phyloP scores from a whole-genome alignment of 192 early-diverging fungal genomes.

The Dimargaris xerosporica region DNA sequence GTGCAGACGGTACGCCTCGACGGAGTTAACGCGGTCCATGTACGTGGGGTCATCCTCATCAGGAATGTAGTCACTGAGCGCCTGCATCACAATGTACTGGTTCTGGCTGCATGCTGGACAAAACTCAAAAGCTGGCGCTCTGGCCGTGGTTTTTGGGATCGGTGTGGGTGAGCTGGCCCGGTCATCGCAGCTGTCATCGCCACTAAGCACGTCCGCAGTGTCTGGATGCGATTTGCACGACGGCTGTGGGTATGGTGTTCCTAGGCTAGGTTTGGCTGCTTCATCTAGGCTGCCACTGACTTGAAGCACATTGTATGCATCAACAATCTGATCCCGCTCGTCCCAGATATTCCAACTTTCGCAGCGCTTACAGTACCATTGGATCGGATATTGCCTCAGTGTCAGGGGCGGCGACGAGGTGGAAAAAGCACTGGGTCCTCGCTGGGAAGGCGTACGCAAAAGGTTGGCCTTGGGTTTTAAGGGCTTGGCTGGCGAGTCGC shows the following conservation, averaged over 20 bases:
- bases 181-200: too few relatives aligned
- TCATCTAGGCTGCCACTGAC: constrained; percentile 8
- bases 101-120: constrained; percentile 25
- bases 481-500: too few relatives aligned
- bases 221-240: too few relatives aligned
- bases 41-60: constrained; percentile 22
- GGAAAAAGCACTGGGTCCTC: constrained; percentile 26
- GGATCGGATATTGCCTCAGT: constrained; percentile 5
- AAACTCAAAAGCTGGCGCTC: constrained; percentile 12
- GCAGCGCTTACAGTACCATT: constrained; percentile 25
- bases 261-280: not conserved
- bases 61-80: constrained; percentile 22
- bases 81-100: constrained; percentile 24
- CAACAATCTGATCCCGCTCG: constrained; percentile 19
- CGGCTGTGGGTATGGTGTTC: too few relatives aligned
- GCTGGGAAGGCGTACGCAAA: constrained; percentile 15
- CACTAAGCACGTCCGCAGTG: too few relatives aligned
- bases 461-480: not conserved
- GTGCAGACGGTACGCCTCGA: constrained; percentile 19
- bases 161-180: too few relatives aligned
- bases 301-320: constrained; percentile 23
- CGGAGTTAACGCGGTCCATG: constrained; percentile 3
- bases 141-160: not conserved
- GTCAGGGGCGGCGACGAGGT: constrained; percentile 17
- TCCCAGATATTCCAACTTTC: constrained; percentile 23